Base-by-base conservation (phyloP, 2,329 filamentous ascomycete species). In the Trichophyton verrucosum region DNA sequence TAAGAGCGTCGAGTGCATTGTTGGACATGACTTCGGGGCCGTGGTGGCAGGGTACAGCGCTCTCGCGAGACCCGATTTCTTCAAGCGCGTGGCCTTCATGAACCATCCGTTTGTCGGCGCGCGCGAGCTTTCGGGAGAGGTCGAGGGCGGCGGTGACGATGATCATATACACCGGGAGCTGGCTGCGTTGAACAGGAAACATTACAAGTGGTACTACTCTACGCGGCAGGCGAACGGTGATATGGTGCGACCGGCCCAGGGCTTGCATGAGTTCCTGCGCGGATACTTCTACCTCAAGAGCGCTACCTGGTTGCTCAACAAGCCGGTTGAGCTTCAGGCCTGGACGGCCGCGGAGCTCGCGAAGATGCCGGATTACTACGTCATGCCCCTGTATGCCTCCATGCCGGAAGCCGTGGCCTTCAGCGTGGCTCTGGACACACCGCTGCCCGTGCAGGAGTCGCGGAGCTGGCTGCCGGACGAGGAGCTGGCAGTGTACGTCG, bases 241-340 rank as follows among this genome's bases (percentile, higher is more conserved):
- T 24, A 76, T 76, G 74, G 70, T 65, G 1, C 53, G 64, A 6
- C 67, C 70, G 0, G 66, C 72, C 0, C 78, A 82, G 2, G 81
- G 82, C 1, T 74, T 88, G 11, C 75, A 79, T n/a, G 70, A 71
- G 0, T 88, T 87, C 63, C 74, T 88, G 0, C 78, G 84, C 8
- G 84, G 85, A 2, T 88, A 88, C 67, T 82, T 87, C 64, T 80
- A 87, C 67, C 76, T 88, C 56, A 88, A 88, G 69, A 84, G 81
- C 59, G 84, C 81, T 4, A 79, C 81, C 60, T 87, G 82, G 81
- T 67, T 71, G 3, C 74, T 76, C 3, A 84, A 84, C 65, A 66
- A 77, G 1, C 82, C 85, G 0, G 73, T 75, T 33, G 77, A 82
- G 0, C 73, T 88, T 3, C 64, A 73, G 11, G 74, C 71, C 1